A percentile compares a stretch with the other conserved stretches of the same genome.
These are phyloP conservation scores for Schizochytrium sp. DNA, from an alignment of 108 stramenopile genomes.

Conservation along the genomic window DNA sequence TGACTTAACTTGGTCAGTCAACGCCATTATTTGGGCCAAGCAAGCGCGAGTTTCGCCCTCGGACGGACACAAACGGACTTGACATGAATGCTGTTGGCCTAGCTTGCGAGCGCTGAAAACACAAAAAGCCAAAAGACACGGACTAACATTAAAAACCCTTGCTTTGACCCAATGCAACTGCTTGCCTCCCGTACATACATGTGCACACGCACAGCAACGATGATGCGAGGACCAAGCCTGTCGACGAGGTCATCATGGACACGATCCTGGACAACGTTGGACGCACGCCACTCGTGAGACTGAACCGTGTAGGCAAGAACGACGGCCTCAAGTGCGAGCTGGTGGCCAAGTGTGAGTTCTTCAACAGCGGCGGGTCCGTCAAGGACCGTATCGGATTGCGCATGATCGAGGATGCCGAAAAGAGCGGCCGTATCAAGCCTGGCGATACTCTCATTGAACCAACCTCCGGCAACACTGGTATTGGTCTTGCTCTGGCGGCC, in stretches of 20 bases:
- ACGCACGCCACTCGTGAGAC: constrained; percentile 68
- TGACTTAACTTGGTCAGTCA: too few relatives aligned
- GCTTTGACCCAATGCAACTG: too few relatives aligned
- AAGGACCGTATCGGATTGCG: constrained; percentile 75
- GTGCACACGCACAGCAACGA: neutral
- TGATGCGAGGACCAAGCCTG: neutral
- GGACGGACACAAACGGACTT: too few relatives aligned
- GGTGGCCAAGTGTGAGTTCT: constrained; percentile 70
- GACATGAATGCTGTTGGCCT: too few relatives aligned
- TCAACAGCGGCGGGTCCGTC: constrained; percentile 74
- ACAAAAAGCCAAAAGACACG: too few relatives aligned
- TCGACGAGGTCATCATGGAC: constrained; percentile 29
- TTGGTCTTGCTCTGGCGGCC: constrained; percentile 76
- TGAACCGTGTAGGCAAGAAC: constrained; percentile 50
- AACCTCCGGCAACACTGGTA: constrained; percentile 87
- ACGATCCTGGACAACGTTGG: constrained; percentile 54
- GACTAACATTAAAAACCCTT: too few relatives aligned
- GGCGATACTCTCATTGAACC: constrained; percentile 90
- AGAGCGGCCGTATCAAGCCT: constrained; percentile 57
- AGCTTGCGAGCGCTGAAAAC: too few relatives aligned
- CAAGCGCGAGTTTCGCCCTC: too few relatives aligned
- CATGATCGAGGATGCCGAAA: constrained; percentile 45
- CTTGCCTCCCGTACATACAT: too few relatives aligned
- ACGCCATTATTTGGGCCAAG: too few relatives aligned
- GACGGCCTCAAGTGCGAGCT: constrained; percentile 61